A percentile compares a stretch with the other conserved stretches of the same genome.
phyloP scores from a whole-genome alignment of 208 protist genomes.

The Wallacemonas sp. region DNA sequence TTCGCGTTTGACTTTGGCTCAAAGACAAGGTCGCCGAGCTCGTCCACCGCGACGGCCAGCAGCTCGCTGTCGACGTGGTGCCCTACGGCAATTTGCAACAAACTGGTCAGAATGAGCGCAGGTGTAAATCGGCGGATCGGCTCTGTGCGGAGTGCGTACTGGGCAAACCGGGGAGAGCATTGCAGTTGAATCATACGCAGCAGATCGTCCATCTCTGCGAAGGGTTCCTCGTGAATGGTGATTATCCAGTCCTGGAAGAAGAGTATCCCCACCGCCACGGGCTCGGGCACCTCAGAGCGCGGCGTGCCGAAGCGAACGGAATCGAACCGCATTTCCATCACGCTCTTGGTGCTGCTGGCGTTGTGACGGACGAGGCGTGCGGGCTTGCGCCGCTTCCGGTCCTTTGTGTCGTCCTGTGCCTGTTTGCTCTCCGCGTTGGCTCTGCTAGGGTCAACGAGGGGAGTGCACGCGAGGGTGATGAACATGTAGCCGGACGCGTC shows the following conservation, averaged over 20 bases:
- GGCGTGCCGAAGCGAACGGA: conserved; percentile 51
- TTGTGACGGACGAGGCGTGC: background rate
- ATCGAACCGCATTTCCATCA: conserved; percentile 85
- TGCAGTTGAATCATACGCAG: conserved; percentile 77
- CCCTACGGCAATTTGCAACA: conserved; percentile 79
- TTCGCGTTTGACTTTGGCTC: conserved; percentile 36
- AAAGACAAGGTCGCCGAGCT: conserved; percentile 74
- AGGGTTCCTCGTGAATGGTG: conserved; percentile 85
- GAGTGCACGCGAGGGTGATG: conserved; percentile 75
- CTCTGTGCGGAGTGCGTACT: conserved; percentile 20
- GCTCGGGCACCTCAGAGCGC: conserved; percentile 43
- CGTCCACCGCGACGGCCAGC: conserved; percentile 62
- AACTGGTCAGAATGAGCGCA: conserved; percentile 66
- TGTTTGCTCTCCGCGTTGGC: background rate
- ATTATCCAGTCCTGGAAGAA: conserved; percentile 84
- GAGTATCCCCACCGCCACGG: conserved; percentile 67
- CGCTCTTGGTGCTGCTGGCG: conserved; percentile 36
- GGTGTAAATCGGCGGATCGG: conserved; percentile 50
- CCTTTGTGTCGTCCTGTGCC: background rate
- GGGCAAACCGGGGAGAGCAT: conserved; percentile 39
- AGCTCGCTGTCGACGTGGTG: conserved; percentile 79
- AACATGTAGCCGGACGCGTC: conserved; percentile 56
- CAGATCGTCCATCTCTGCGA: conserved; percentile 84
- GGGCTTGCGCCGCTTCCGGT: conserved; percentile 4
- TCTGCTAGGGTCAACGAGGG: conserved; percentile 19